Conservation (phyloP, 2,329 filamentous ascomycete genomes). For the Aquanectria penicillioides region DNA sequence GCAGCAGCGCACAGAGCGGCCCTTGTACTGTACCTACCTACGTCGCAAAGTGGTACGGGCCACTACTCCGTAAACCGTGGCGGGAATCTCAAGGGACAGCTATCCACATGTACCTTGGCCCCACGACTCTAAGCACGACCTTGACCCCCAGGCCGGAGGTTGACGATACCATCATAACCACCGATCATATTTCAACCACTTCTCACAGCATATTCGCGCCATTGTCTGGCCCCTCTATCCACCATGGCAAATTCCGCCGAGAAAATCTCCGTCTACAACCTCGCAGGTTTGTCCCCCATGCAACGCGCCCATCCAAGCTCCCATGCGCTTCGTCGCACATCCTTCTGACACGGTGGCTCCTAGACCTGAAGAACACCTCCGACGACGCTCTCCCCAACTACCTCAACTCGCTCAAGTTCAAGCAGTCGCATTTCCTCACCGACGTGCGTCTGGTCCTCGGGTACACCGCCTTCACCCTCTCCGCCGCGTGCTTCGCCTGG, state of each 20-base stretch:
- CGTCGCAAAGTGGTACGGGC: too few species aligned
- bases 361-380: slow-evolving; percentile 95
- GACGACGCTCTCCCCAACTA: slow-evolving; percentile 96
- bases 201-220: not conserved
- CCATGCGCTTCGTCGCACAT: not conserved
- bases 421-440: slow-evolving; percentile 80
- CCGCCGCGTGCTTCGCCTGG: slow-evolving; percentile 85
- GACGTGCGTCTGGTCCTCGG: slow-evolving; percentile 87
- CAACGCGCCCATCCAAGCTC: not conserved
- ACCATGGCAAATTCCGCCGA: slow-evolving; percentile 52
- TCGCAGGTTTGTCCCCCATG: slow-evolving; percentile 62
- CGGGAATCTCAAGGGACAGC: slow-evolving; percentile 18
- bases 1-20: not conserved
- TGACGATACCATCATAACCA: slow-evolving; percentile 10
- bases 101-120: slow-evolving; percentile 12
- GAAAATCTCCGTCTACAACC: slow-evolving; percentile 74
- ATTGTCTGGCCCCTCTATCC: slow-evolving; percentile 1
- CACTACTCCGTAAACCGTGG: slow-evolving; percentile 3
- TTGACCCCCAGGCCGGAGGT: slow-evolving; percentile 10
- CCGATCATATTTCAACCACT: slow-evolving; percentile 13
- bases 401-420: slow-evolving; percentile 87
- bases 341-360: slow-evolving; percentile 42
- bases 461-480: slow-evolving; percentile 82
- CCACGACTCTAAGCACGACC: slow-evolving; percentile 7
- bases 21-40: too few species aligned